Evolutionary conservation across 768 basidiomycete species (phyloP), one percentile per base, ranked within the genome.

Genomic region (Coprinopsis sp.): DNA sequence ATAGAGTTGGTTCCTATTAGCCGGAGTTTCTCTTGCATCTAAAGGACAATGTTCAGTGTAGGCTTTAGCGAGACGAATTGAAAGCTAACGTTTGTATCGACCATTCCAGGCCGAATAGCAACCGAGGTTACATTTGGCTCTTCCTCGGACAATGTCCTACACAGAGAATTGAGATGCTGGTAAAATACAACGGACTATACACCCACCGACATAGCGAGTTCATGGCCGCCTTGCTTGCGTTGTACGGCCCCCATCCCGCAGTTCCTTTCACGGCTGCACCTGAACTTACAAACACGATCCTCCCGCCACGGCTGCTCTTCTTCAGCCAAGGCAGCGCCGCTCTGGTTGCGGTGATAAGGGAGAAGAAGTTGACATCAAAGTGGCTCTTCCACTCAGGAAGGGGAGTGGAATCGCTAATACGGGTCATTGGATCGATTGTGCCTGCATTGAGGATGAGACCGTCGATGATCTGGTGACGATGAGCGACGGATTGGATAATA

Each of bases 281-380:
- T 13, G 89, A 92, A 57, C 88, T 91, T 33, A 94, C 74, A 51
- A 95, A 84, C 22, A 96, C 73, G 39, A 95, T 72, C 45, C 75
- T 73, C 1, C 87, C 90, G 18, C 78, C 77, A 6, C 63, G 49
- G 6, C 72, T 50, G 44, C 80, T 81, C 55, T 72, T 67, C 30
- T 84, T 82, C 50, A 97, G 69, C 49, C 78, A 69, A 4, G 91
- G 90, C 3, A 92, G 67, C 12, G 82, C 68, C 10, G 74, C 72
- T 54, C 83, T 76, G 25, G 93, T 56, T 19, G 87, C 77, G 27
- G 80, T 76, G 36, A 95, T 68, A 16, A 90, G 72, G 1, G 91
- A 89, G 68, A 91, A 90, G 64, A 95, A 84, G 64, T 94, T 95
- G 65, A 89, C 72, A 54, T 93, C 85, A 59, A 95, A 91, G 57